A percentile compares a stretch with the other conserved stretches of the same genome.
phyloP scores from a whole-genome alignment of 176 grass and related monocot species.

The Carex scoparia region DNA sequence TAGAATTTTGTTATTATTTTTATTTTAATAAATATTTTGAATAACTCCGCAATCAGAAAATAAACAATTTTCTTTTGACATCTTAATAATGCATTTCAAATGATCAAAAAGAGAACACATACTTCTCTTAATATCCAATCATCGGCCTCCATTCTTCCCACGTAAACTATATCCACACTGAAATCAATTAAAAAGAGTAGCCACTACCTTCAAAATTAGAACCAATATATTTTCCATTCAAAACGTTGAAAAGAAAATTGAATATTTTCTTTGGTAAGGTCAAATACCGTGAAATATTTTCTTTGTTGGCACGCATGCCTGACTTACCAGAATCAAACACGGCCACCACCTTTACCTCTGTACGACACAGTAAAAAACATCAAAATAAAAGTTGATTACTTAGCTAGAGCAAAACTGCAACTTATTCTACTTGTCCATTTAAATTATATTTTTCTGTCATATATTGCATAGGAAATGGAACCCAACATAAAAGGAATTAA shows the following conservation, averaged over 20 bases:
- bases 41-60: background rate
- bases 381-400: slow-evolving; percentile 11
- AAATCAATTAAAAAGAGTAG: slow-evolving; percentile 19
- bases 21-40: background rate
- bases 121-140: slow-evolving; percentile 95
- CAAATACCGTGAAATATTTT: slow-evolving; percentile 78
- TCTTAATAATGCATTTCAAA: background rate
- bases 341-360: slow-evolving; percentile 93
- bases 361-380: slow-evolving; percentile 24
- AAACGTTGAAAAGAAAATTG: background rate
- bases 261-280: background rate
- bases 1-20: background rate
- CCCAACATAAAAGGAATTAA: background rate
- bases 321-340: slow-evolving; percentile 87
- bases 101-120: slow-evolving; percentile 12
- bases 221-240: background rate
- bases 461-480: background rate
- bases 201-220: background rate
- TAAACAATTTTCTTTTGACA: background rate
- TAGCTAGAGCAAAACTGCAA: background rate
- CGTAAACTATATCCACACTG: slow-evolving; percentile 91
- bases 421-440: background rate
- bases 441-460: background rate
- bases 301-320: slow-evolving; percentile 50
- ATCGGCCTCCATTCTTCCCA: slow-evolving; percentile 57